phyloP scores from a whole-genome alignment of 2,329 filamentous ascomycete genomes.

The Pezicula carpinea region DNA sequence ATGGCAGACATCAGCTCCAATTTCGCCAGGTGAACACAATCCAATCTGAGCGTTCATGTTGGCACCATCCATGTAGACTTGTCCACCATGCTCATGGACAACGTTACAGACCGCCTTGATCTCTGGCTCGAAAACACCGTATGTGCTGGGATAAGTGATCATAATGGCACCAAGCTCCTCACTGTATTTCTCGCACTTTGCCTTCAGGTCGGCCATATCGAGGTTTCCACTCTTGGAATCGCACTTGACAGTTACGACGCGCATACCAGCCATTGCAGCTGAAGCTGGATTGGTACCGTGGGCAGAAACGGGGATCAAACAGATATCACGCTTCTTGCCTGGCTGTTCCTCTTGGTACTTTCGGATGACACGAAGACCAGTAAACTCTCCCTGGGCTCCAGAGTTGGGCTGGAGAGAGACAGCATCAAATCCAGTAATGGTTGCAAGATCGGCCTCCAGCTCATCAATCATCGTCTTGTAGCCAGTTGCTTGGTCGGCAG shows the following conservation, averaged over 20 bases:
- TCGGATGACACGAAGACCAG: slow-evolving; percentile 82
- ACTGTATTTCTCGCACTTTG: slow-evolving; percentile 84
- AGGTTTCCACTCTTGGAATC: slow-evolving; percentile 83
- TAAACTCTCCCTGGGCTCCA: slow-evolving; percentile 91
- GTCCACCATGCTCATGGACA: slow-evolving; percentile 82
- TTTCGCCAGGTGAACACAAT: slow-evolving; percentile 88
- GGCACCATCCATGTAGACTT: slow-evolving; percentile 98
- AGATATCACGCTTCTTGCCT: slow-evolving; percentile 76
- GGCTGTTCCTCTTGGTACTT: slow-evolving; percentile 71
- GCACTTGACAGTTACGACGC: slow-evolving; percentile 88
- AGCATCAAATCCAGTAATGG: slow-evolving; percentile 86
- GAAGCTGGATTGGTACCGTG: slow-evolving; percentile 96
- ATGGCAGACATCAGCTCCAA: slow-evolving; percentile 95
- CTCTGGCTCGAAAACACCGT: slow-evolving; percentile 87
- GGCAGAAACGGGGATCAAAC: slow-evolving; percentile 89
- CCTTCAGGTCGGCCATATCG: slow-evolving; percentile 78
- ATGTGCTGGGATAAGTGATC: slow-evolving; percentile 95
- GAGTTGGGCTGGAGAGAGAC: slow-evolving; percentile 93
- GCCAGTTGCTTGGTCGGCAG: slow-evolving; percentile 56
- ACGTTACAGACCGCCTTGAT: slow-evolving; percentile 81
- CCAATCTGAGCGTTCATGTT: slow-evolving; percentile 99
- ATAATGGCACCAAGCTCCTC: slow-evolving; percentile 88
- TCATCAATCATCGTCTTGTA: slow-evolving; percentile 67
- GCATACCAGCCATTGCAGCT: slow-evolving; percentile 93
- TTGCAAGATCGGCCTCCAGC: slow-evolving; percentile 70